Conservation (phyloP, 2,329 filamentous ascomycete species). For the Zymoseptoria ardabiliae region DNA sequence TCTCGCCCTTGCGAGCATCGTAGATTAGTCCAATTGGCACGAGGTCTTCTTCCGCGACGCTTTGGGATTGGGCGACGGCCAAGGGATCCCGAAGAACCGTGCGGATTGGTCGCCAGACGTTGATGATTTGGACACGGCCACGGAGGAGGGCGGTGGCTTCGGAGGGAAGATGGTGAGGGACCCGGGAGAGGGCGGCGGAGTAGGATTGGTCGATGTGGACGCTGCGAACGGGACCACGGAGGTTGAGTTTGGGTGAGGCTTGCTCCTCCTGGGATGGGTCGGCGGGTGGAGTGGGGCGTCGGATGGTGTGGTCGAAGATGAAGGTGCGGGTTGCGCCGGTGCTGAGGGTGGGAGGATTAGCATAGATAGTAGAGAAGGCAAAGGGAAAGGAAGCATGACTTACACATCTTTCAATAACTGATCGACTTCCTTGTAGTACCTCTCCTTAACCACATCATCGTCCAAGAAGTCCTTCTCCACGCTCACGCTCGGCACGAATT, state of each 20-base stretch:
- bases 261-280: neutral
- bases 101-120: constrained; percentile 29
- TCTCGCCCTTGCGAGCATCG: constrained; percentile 63
- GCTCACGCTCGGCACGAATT: constrained; percentile 29
- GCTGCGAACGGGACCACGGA: constrained; percentile 42
- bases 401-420: constrained; percentile 33
- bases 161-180: constrained; percentile 38
- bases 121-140: constrained; percentile 49
- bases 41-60: constrained; percentile 55
- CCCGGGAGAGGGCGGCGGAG: constrained; percentile 34
- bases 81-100: constrained; percentile 51
- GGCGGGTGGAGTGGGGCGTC: constrained; percentile 36
- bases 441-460: constrained; percentile 32
- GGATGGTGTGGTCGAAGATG: constrained; percentile 59
- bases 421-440: constrained; percentile 34
- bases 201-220: constrained; percentile 56
- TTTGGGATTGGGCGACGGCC: constrained; percentile 50
- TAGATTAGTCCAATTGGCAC: constrained; percentile 69
- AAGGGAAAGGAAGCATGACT: neutral
- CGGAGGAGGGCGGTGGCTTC: constrained; percentile 40
- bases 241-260: constrained; percentile 1
- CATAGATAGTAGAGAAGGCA: neutral
- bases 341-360: constrained; percentile 28
- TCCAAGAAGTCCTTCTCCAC: constrained; percentile 33
- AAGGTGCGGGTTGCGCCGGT: constrained; percentile 51